Evolutionary conservation across 192 early-diverging fungal species (phyloP), one percentile per base, ranked within the genome.

Genomic region (Linderina pennispora): DNA sequence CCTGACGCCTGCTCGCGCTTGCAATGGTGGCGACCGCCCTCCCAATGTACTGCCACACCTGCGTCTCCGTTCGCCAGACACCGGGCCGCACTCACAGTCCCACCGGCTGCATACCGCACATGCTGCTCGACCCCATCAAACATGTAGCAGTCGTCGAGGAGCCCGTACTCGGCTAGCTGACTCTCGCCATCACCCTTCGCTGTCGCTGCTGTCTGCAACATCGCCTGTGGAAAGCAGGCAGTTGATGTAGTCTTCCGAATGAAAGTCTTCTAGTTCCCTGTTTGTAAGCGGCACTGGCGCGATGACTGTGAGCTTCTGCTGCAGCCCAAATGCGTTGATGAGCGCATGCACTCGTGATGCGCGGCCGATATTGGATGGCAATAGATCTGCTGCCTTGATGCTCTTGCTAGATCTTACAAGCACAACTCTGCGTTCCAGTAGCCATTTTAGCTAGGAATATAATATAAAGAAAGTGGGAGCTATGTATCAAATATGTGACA

Each of bases 21-120:
- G 16, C 87, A 88, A 51, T 98, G 96, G 73, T 99, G 93, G 20
- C 97, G 75, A 10, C 97, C 97, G 50, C 97, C 97, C 17, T 89
- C 91, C 97, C 97, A 99, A 65, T 99, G 94, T 26, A 99, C 86
- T 14, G 62, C 74, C 6, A 62, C 34, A 1, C 38, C 47, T 6
- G 62, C 40, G 8, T 20, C 15, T 6, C 59, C 62, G 1, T 10
- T 13, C 4, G 52, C 22, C 14, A 76, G 51, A 5, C 33, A 24
- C 3, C 43, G 15, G 6, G 74, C 74, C 16, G 62, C 74, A 9
- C 36, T 23, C 18, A 70, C 41, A 0, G 67, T 70, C 21, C 66
- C 74, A 10, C 74, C 74, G 4, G 62, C 74, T 0, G 50, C 55
- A 19, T 59, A 60, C 9, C 54, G 48, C 10, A 58, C 55, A 35